A percentile compares a stretch with the other conserved stretches of the same genome.
These are phyloP conservation scores for Vigna angularis DNA, from an alignment of 306 rosid species.

Conservation along the genomic window DNA sequence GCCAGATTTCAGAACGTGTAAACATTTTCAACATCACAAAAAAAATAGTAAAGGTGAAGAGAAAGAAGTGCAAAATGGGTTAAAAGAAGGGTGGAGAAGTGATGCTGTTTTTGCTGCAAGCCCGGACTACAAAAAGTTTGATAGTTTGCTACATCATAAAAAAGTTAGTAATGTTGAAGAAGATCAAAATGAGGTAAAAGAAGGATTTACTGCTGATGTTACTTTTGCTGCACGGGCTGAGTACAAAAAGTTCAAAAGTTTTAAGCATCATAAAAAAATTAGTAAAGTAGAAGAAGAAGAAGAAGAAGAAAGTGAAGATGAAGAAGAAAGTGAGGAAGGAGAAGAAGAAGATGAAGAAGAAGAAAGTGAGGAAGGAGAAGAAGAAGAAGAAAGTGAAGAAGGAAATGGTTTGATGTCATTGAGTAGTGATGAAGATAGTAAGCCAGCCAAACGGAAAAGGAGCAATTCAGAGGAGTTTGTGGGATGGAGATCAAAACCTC, in stretches of 20 bases:
- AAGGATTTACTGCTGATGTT: too few species aligned
- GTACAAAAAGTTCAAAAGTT: too few species aligned
- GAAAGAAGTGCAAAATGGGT: slow-evolving; percentile 3
- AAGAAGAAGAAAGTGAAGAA: background rate
- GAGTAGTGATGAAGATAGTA: slow-evolving; percentile 32
- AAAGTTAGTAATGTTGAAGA: background rate
- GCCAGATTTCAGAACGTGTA: slow-evolving; percentile 34
- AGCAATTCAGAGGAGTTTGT: slow-evolving; percentile 36
- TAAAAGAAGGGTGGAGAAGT: too few species aligned
- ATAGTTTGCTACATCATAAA: too few species aligned
- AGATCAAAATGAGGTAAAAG: background rate
- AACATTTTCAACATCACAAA: background rate
- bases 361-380: background rate
- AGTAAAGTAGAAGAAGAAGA: background rate
- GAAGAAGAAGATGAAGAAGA: background rate
- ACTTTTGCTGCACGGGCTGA: too few species aligned
- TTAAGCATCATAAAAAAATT: too few species aligned
- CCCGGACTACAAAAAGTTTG: too few species aligned
- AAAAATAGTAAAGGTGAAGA: slow-evolving; percentile 29
- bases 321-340: too few species aligned
- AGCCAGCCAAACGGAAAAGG: slow-evolving; percentile 39
- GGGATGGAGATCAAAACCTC: slow-evolving; percentile 77
- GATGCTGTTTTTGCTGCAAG: too few species aligned
- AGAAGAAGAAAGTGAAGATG: background rate
- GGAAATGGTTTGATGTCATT: slow-evolving; percentile 18